A percentile compares a stretch with the other conserved stretches of the same genome.
Evolutionary conservation across 768 basidiomycete genomes (phyloP).

Genomic region (Symmetrospora coprosmae): DNA sequence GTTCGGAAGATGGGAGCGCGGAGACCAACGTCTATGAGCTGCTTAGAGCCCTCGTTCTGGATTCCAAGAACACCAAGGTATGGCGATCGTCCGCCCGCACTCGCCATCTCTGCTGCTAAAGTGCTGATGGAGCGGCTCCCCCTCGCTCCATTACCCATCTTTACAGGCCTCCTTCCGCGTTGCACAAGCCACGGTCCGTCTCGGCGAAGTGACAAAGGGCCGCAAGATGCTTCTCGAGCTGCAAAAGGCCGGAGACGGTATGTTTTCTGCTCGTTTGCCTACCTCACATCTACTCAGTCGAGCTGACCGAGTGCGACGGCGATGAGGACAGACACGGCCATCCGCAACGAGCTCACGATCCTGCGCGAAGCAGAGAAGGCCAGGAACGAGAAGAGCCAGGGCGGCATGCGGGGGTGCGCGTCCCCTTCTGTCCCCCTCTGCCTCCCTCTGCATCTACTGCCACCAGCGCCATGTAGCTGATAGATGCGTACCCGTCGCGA

Average conservation of each 20-base stretch:
- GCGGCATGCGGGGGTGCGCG: not conserved
- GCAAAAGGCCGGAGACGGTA: conserved; percentile 14
- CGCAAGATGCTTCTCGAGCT: conserved; percentile 20
- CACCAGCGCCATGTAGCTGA: not conserved
- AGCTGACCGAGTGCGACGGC: not conserved
- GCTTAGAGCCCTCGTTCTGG: not conserved
- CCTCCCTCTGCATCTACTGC: too few species aligned
- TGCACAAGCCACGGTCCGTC: conserved; percentile 12
- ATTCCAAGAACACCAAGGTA: conserved; percentile 19
- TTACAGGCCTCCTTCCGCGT: conserved; percentile 4
- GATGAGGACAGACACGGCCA: conserved; percentile 8
- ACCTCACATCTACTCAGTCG: not conserved
- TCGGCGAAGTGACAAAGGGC: conserved; percentile 17
- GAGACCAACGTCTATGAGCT: not conserved
- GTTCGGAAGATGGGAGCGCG: too few species aligned
- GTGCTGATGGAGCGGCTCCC: not conserved
- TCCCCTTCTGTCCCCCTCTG: too few species aligned
- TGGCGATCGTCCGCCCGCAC: not conserved
- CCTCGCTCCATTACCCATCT: not conserved
- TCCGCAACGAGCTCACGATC: conserved; percentile 5
- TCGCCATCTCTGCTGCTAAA: too few species aligned
- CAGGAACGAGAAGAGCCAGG: conserved; percentile 8
- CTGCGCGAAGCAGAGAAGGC: not conserved
- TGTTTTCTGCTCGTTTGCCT: too few species aligned
- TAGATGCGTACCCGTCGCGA: not conserved